Evolutionary conservation across 192 early-diverging fungal species (phyloP).

Genomic region (Coemansia reversa): DNA sequence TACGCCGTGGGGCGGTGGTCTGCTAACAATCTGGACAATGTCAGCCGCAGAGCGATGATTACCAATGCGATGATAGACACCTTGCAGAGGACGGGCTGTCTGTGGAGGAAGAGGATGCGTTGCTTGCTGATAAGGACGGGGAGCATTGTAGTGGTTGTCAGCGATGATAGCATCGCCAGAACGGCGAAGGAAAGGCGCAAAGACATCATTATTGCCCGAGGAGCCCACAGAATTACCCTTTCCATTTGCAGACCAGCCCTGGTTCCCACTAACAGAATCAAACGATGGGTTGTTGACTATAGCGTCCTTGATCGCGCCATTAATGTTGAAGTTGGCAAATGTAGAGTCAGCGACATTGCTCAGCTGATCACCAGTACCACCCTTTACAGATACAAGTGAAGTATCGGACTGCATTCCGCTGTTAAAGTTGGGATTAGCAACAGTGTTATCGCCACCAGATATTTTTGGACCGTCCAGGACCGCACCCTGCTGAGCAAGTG

Average conservation of each 20-base stretch:
- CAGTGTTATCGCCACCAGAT: slow-evolving; percentile 32
- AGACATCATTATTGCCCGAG: background rate
- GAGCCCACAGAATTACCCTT: slow-evolving; percentile 37
- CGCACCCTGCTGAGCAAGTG: slow-evolving; percentile 30
- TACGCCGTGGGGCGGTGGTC: no score
- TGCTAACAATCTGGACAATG: no score
- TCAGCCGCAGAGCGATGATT: no score
- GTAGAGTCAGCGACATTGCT: slow-evolving; percentile 45
- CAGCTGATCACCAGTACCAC: slow-evolving; percentile 8
- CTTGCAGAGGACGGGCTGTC: no score
- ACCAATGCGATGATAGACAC: no score
- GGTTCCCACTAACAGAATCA: slow-evolving; percentile 35
- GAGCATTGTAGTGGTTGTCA: slow-evolving; percentile 23
- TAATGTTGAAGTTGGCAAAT: slow-evolving; percentile 44
- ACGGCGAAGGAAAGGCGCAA: slow-evolving; percentile 22
- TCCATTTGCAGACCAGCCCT: slow-evolving; percentile 53
- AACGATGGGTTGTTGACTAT: slow-evolving; percentile 48
- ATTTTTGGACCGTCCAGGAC: slow-evolving; percentile 33
- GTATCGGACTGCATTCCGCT: slow-evolving; percentile 49
- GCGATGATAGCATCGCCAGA: slow-evolving; percentile 31
- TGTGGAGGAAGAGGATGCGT: no score
- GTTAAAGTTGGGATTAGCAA: slow-evolving; percentile 50
- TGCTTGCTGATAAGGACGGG: no score
- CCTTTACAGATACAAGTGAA: slow-evolving; percentile 22
- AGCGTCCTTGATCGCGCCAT: slow-evolving; percentile 47